These are phyloP conservation scores for Verticillium tricorpus DNA, from an alignment of 2,329 filamentous ascomycete species.

Conservation along the genomic window DNA sequence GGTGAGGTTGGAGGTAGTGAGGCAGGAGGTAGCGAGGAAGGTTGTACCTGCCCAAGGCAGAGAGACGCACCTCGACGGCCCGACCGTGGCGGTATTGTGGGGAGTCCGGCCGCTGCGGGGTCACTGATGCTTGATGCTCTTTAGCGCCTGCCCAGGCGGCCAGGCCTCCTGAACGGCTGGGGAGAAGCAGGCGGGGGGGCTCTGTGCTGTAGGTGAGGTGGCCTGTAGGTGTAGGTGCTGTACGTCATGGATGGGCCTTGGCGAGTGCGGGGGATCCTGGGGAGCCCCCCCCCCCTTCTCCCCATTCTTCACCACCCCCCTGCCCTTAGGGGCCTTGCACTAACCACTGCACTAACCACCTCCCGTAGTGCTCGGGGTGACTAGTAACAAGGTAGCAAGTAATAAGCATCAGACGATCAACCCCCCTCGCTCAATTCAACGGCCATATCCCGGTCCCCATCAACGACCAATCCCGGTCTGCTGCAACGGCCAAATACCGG, in stretches of 20 bases:
- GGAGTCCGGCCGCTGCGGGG: neutral
- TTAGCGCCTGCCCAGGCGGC: neutral
- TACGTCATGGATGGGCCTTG: neutral
- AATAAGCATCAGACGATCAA: neutral
- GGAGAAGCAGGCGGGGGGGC: neutral
- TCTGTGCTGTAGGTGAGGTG: too few species aligned
- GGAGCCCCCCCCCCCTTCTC: neutral
- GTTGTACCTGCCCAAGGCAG: too few species aligned
- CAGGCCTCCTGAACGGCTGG: neutral
- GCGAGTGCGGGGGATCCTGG: neutral
- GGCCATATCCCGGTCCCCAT: neutral
- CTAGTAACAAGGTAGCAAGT: too few species aligned
- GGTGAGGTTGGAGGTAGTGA: neutral
- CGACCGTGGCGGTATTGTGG: neutral
- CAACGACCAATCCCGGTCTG: neutral
- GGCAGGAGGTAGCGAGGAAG: neutral
- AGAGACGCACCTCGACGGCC: neutral
- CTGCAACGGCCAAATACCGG: neutral
- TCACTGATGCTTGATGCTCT: neutral
- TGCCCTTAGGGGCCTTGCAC: neutral
- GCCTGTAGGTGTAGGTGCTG: too few species aligned
- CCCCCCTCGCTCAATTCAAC: neutral
- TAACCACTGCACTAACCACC: neutral
- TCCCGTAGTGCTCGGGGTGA: neutral
- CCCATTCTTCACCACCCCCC: neutral